Evolutionary conservation across 495 filamentous ascomycete genomes (phyloP).

Genomic region (Aeminium ludgeri): DNA sequence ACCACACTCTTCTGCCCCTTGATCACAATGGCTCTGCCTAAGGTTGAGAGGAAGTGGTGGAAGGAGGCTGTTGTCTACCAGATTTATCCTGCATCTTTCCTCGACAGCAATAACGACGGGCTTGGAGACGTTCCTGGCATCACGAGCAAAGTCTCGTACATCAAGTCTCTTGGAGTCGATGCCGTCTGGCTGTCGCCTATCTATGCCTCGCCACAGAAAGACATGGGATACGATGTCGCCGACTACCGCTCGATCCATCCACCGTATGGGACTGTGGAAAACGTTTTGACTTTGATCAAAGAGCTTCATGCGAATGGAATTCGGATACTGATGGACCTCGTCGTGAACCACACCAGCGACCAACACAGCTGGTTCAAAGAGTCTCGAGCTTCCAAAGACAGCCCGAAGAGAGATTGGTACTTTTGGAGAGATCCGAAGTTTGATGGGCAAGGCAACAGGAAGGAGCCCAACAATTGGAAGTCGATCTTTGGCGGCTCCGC

Average conservation of each 20-base stretch:
- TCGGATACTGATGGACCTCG: slow-evolving; percentile 20
- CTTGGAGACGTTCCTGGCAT: slow-evolving; percentile 10
- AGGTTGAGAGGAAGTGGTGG: slow-evolving; percentile 13
- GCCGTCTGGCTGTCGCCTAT: slow-evolving; percentile 21
- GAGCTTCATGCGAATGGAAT: slow-evolving; percentile 15
- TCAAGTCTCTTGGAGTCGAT: slow-evolving; percentile 18
- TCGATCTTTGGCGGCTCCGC: slow-evolving; percentile 14
- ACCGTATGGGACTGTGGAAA: slow-evolving; percentile 19
- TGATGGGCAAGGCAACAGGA: slow-evolving; percentile 15
- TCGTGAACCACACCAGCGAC: slow-evolving; percentile 22
- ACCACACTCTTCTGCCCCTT: no score
- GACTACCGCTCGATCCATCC: slow-evolving; percentile 19
- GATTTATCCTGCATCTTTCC: slow-evolving; percentile 20
- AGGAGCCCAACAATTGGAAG: slow-evolving; percentile 20
- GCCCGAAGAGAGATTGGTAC: slow-evolving; percentile 21
- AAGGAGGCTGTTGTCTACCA: slow-evolving; percentile 22
- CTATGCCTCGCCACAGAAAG: slow-evolving; percentile 19
- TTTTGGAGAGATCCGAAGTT: slow-evolving; percentile 20
- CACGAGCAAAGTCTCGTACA: slow-evolving; percentile 18
- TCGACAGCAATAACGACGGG: slow-evolving; percentile 15
- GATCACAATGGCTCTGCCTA: no score
- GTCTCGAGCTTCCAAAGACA: slow-evolving; percentile 16
- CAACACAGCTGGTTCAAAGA: slow-evolving; percentile 23
- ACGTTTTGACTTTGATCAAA: slow-evolving; percentile 18
- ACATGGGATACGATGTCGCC: slow-evolving; percentile 24